A percentile compares a stretch with the other conserved stretches of the same genome.
Evolutionary conservation across 2,329 filamentous ascomycete species (phyloP).

Genomic region (Orbilia brochopaga): DNA sequence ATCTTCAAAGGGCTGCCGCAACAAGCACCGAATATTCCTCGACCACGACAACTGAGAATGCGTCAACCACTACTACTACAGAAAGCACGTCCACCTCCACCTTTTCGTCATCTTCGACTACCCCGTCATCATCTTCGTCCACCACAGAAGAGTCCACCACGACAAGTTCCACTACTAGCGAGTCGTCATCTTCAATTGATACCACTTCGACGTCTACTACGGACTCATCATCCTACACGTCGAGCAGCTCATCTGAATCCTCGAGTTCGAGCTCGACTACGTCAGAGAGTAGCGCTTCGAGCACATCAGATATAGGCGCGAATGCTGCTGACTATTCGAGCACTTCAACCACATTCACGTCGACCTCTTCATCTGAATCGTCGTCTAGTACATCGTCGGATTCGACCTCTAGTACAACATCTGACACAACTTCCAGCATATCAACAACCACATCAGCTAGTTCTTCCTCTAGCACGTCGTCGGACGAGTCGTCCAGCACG

Average conservation of each 20-base stretch:
- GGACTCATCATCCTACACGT: neutral
- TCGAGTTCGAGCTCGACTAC: neutral
- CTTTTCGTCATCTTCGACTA: neutral
- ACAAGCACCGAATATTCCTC: neutral
- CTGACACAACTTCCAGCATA: neutral
- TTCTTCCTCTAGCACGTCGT: neutral
- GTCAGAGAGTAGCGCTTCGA: neutral
- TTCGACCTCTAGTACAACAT: neutral
- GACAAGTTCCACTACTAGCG: slow-evolving; percentile 4
- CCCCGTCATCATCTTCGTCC: neutral
- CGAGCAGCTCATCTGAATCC: neutral
- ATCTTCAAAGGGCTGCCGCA: neutral
- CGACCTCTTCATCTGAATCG: neutral
- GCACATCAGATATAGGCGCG: too few species aligned
- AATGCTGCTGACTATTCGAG: neutral
- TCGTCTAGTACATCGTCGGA: neutral
- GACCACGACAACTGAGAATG: slow-evolving; percentile 4
- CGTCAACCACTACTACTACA: neutral
- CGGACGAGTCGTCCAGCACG: neutral
- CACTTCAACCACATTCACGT: neutral
- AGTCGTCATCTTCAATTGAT: slow-evolving; percentile 1
- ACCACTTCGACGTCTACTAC: slow-evolving; percentile 4
- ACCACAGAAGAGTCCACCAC: slow-evolving; percentile 10
- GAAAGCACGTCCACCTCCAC: slow-evolving; percentile 6
- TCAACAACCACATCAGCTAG: neutral